Evolutionary conservation across 768 basidiomycete species (phyloP), one percentile per base, ranked within the genome.

Genomic region (Daedaleopsis nitida): DNA sequence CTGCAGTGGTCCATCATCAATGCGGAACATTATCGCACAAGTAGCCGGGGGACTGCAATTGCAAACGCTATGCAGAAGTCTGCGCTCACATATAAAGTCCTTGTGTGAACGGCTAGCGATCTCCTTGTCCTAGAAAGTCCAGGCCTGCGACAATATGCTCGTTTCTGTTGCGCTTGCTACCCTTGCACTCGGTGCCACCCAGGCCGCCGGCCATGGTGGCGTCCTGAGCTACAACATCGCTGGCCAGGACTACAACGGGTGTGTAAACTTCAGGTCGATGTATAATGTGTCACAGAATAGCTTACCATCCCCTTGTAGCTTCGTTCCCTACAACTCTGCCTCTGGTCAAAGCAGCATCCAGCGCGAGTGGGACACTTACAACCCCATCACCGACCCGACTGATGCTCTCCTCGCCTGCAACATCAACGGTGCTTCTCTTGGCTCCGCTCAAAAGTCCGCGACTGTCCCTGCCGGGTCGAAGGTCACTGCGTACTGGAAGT

Each of bases 401-500:
- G 72, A 74, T 52, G 55, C 74, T 8, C 60, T 55, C 52, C 67
- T 79, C 44, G 68, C 77, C 1, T 78, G 77, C 69, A 78, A 78
- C 64, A 66, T 64, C 55, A 69, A 73, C 56, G 76, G 77, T 39
- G 72, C 75, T 0, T 66, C 69, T 9, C 64, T 70, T n/a, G 72
- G 72, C 45, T 65, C 70, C 44, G 58, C 66, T 34, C 77, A 78
- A 64, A 72, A 72, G 16, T 72, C 75, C 12, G 76, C 76, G 1
- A 76, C 74, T 5, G 77, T 77, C 35, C 66, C 73, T 12, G 77
- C 77, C 42, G 77, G 77, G 24, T 73, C 76, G 14, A 57, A 65
- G 44, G 68, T 79, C 58, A 74, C 69, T 14, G 77, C 77, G 8
- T 75, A 75, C 66, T 78, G 76, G 76, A 77, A 78, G 65, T 68